Evolutionary conservation across 2,329 filamentous ascomycete species (phyloP).

Genomic region (Talaromyces sp.): DNA sequence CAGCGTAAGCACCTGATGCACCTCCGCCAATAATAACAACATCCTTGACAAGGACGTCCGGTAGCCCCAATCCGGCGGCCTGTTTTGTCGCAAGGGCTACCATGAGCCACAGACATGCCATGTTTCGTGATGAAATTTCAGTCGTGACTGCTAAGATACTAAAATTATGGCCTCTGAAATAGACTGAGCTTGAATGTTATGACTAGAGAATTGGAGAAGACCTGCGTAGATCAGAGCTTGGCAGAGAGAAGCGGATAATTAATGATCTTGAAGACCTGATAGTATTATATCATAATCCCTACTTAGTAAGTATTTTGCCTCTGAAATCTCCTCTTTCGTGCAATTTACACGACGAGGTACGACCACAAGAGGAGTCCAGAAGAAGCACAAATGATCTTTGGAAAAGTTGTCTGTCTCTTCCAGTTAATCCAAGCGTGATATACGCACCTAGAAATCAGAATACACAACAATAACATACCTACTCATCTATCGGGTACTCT

Average conservation of each 20-base stretch:
- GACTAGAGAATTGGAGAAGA: not conserved
- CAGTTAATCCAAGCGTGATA: too few relatives aligned
- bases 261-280: not conserved
- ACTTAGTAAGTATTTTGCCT: not conserved
- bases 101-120: not conserved
- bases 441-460: too few relatives aligned
- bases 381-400: too few relatives aligned
- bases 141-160: not conserved
- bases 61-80: not conserved
- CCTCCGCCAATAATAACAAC: constrained; percentile 38
- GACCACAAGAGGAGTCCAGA: too few relatives aligned
- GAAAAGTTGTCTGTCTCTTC: too few relatives aligned
- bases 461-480: too few relatives aligned
- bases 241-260: not conserved
- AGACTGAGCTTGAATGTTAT: not conserved
- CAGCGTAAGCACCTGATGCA: constrained; percentile 34
- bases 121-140: not conserved
- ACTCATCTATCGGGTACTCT: too few relatives aligned
- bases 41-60: constrained; percentile 27
- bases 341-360: not conserved
- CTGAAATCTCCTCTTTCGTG: not conserved
- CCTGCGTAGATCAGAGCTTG: not conserved
- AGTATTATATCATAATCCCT: not conserved
- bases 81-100: not conserved
- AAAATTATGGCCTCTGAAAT: not conserved